Base-by-base conservation (phyloP, 78 protist genomes). In the Mastigamoeba balamuthi region DNA sequence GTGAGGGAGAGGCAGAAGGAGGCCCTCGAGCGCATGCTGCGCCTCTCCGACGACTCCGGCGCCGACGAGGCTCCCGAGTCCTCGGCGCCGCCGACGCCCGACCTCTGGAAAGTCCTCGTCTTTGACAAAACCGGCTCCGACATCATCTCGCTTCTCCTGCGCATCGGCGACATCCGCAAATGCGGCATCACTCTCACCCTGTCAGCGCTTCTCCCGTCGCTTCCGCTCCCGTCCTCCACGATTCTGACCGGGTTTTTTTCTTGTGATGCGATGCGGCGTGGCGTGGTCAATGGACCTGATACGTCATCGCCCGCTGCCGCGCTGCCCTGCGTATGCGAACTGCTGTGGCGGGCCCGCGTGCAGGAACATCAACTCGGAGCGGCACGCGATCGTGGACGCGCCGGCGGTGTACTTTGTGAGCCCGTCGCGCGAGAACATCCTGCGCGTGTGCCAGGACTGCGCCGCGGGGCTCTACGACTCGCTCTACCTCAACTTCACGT, bases 361-460 rank as follows among this genome's bases (percentile, higher is more conserved):
- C 58, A 81, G 85, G 48, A 40, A 40, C 4, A 37, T 93, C 1
- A 86, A 93, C 10, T 27, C 81, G 17, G 88, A 90, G n/a, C 64
- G 97, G 4, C 91, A 94, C 33, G 71, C 86, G 27, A 81, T 94
- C 38, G 77, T 73, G 27, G 97, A 94, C 58, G 93, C 78, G 1
- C 96, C 96, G 0, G 97, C 97, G 2, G 82, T 94, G n/a, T 94
- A 94, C 85, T 87, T 94, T 43, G 87, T 91, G 40, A 40, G 64
- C 67, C 96, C 97, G 40, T 90, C 97, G 6, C 27, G 6, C 6
- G 87, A 86, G 29, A 94, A 94, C 58, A 43, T 93, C 79, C 2
- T 80, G 40, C 44, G 48, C 30, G 85, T 67, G 3, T 9, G 69
- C n/a, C 23, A 86, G 92, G 94, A 90, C 40, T 78, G 81, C 68